Conservation (phyloP, 139 green algal genomes). For the Volvox africanus region DNA sequence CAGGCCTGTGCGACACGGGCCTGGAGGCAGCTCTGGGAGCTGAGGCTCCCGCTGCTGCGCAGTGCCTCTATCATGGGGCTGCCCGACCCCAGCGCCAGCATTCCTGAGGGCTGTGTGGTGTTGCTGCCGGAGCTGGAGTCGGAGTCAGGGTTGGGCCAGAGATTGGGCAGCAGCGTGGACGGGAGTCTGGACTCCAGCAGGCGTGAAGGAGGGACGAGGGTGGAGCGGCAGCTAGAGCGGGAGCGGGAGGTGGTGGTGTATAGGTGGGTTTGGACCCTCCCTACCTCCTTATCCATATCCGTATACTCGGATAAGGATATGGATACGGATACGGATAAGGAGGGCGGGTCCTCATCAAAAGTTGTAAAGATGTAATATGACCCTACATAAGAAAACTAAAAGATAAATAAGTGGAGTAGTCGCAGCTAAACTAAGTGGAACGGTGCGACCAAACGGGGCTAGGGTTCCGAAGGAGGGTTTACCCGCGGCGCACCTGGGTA, state of each 20-base stretch:
- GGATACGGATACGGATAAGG: too few species aligned
- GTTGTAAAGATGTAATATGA: too few species aligned
- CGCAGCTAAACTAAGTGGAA: too few species aligned
- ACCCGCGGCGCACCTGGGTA: too few species aligned
- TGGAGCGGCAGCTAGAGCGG: neutral
- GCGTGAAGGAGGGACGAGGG: neutral
- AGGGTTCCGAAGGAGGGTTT: too few species aligned
- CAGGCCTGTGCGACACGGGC: neutral
- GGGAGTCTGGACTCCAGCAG: neutral
- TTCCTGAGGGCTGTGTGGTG: slow-evolving; percentile 30
- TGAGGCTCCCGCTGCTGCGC: neutral
- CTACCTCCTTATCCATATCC: too few species aligned
- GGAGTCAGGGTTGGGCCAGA: neutral
- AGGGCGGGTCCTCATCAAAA: too few species aligned
- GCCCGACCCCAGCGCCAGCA: slow-evolving; percentile 31
- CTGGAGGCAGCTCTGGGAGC: slow-evolving; percentile 8
- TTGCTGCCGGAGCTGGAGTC: neutral
- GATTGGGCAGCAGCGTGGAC: neutral
- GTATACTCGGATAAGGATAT: neutral
- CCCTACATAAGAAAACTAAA: too few species aligned
- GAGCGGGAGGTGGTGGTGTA: slow-evolving; percentile 29
- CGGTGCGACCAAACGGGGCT: too few species aligned
- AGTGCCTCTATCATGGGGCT: slow-evolving; percentile 10
- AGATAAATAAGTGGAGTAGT: too few species aligned
- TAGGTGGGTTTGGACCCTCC: neutral